Conservation (phyloP, 2,329 filamentous ascomycete species). For the Fusarium piperis region DNA sequence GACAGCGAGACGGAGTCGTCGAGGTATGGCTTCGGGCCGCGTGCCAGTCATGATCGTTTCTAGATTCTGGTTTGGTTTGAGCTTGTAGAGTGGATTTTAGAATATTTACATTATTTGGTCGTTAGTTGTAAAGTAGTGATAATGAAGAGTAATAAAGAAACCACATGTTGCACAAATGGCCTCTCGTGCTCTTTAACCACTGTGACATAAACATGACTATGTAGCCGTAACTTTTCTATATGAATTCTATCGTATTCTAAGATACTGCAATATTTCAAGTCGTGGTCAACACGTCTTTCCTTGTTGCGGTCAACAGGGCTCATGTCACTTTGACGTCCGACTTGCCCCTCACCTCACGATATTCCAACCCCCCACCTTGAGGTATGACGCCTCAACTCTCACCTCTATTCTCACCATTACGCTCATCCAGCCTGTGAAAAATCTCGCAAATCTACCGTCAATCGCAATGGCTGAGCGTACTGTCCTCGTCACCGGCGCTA, state of each 20-base stretch:
- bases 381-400: conserved; percentile 24
- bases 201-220: background rate
- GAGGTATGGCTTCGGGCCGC: background rate
- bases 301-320: background rate
- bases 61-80: background rate
- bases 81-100: background rate
- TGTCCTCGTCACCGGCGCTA: conserved; percentile 84
- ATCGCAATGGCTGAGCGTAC: conserved; percentile 48
- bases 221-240: background rate
- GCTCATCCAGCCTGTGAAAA: background rate
- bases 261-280: background rate
- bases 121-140: background rate
- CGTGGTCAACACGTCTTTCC: background rate
- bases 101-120: background rate
- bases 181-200: background rate
- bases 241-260: background rate
- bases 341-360: conserved; percentile 20
- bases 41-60: background rate
- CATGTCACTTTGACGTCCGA: background rate
- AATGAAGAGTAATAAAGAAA: background rate
- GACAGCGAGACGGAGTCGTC: background rate
- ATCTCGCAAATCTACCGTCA: background rate
- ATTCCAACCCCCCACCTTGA: conserved; percentile 23
- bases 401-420: background rate
- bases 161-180: background rate